Percentiles rank a stretch among this genome's conserved stretches.
phyloP scores from a whole-genome alignment of 129 eudicot species.

The Saposhnikovia divaricata region DNA sequence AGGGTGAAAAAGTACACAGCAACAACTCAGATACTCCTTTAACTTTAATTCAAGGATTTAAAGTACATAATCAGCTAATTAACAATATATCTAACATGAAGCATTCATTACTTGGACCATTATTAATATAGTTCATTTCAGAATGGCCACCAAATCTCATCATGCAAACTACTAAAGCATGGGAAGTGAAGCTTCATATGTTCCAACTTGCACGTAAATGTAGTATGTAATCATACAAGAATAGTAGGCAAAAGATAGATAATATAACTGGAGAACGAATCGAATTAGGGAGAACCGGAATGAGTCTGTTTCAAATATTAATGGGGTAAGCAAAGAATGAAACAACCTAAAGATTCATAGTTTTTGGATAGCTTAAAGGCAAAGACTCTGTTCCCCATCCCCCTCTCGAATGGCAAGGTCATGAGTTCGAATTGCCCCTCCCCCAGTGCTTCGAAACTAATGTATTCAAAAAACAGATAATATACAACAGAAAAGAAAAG shows the following conservation, averaged over 20 bases:
- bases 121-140: slow-evolving; percentile 12
- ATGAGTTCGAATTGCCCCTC: background rate
- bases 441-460: background rate
- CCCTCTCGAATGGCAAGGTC: background rate
- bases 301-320: slow-evolving; percentile 11
- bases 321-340: slow-evolving; percentile 16
- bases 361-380: background rate
- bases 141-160: slow-evolving; percentile 27
- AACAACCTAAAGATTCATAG: slow-evolving; percentile 1
- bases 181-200: slow-evolving; percentile 36
- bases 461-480: too few relatives aligned
- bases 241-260: slow-evolving; percentile 23
- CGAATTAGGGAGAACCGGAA: background rate
- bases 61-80: slow-evolving; percentile 22
- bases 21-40: slow-evolving; percentile 7
- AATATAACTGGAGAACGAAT: slow-evolving; percentile 25
- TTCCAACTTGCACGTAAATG: slow-evolving; percentile 41
- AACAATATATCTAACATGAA: slow-evolving; percentile 15
- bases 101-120: slow-evolving; percentile 20
- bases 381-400: background rate
- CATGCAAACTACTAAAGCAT: slow-evolving; percentile 27
- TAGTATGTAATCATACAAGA: slow-evolving; percentile 18
- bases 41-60: slow-evolving; percentile 21
- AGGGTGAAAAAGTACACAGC: slow-evolving; percentile 16
- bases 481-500: background rate